A percentile compares a stretch with the other conserved stretches of the same genome.
Conservation (phyloP, 495 filamentous ascomycete species). For the Immersiella caudata region DNA sequence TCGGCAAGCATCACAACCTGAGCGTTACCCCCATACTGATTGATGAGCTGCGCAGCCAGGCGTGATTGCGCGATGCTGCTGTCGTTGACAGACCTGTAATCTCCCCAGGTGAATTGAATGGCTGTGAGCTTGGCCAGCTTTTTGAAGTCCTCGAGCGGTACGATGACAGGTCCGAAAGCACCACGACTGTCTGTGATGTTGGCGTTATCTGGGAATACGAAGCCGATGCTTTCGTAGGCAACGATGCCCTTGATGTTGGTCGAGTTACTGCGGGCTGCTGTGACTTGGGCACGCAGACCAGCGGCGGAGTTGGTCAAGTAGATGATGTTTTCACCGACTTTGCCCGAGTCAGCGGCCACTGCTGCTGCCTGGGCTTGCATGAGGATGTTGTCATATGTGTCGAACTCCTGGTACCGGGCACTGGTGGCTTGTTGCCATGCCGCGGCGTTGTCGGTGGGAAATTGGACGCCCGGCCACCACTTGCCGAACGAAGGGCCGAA, state of each 20-base stretch:
- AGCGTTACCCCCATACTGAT: slow-evolving; percentile 51
- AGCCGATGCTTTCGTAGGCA: slow-evolving; percentile 51
- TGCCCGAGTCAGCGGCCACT: slow-evolving; percentile 49
- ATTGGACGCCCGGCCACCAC: slow-evolving; percentile 51
- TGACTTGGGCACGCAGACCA: slow-evolving; percentile 48
- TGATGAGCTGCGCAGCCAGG: slow-evolving; percentile 43
- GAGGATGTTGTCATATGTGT: slow-evolving; percentile 43
- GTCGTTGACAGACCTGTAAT: slow-evolving; percentile 30
- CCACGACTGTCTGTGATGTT: slow-evolving; percentile 36
- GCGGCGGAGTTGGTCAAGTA: slow-evolving; percentile 50
- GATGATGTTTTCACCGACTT: slow-evolving; percentile 47
- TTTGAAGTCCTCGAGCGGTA: slow-evolving; percentile 51
- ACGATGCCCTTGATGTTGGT: slow-evolving; percentile 54
- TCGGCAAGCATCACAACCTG: slow-evolving; percentile 44
- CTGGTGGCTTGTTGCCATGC: slow-evolving; percentile 50
- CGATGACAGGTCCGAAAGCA: slow-evolving; percentile 40
- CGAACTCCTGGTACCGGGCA: slow-evolving; percentile 49
- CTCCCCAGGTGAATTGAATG: slow-evolving; percentile 53
- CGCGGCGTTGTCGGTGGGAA: slow-evolving; percentile 38
- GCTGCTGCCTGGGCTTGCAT: slow-evolving; percentile 46
- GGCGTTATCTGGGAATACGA: slow-evolving; percentile 46
- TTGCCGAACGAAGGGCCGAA: slow-evolving; percentile 43
- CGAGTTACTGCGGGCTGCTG: slow-evolving; percentile 42
- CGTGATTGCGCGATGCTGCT: slow-evolving; percentile 37
- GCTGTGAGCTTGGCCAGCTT: slow-evolving; percentile 45